Evolutionary conservation across 805 yeast genomes (phyloP).

Genomic region (Schwanniomyces polymorphus): DNA sequence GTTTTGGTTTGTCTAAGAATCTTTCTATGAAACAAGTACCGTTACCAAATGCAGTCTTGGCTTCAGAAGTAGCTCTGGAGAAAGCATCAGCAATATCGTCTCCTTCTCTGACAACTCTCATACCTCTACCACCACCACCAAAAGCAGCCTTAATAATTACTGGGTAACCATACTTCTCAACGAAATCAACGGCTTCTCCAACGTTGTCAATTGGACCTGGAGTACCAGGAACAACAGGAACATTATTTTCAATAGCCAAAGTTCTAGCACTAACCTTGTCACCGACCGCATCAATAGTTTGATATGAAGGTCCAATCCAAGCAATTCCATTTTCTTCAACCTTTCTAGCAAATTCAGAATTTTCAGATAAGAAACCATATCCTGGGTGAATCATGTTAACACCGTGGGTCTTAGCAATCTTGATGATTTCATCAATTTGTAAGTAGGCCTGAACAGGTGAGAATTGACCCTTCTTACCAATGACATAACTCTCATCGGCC

Average conservation of each 20-base stretch:
- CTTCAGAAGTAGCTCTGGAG: slow-evolving; percentile 91
- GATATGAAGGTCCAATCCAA: slow-evolving; percentile 93
- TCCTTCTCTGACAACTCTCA: slow-evolving; percentile 98
- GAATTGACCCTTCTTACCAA: slow-evolving; percentile 85
- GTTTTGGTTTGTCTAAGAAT: slow-evolving; percentile 92
- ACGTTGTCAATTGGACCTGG: slow-evolving; percentile 90
- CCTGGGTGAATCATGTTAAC: slow-evolving; percentile 43
- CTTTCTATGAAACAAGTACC: slow-evolving; percentile 98
- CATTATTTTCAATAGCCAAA: slow-evolving; percentile 76
- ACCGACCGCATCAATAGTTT: slow-evolving; percentile 91
- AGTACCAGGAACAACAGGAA: slow-evolving; percentile 96
- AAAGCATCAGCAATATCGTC: slow-evolving; percentile 92
- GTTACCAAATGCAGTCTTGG: slow-evolving; percentile 93
- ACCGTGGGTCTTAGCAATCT: slow-evolving; percentile 57
- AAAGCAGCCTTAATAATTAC: slow-evolving; percentile 98
- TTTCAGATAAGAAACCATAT: slow-evolving; percentile 76
- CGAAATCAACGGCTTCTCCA: slow-evolving; percentile 78
- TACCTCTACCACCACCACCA: slow-evolving; percentile 99
- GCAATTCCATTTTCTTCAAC: slow-evolving; percentile 88
- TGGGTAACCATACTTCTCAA: slow-evolving; percentile 84
- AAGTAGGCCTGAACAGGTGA: slow-evolving; percentile 96
- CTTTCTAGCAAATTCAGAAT: slow-evolving; percentile 89
- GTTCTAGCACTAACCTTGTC: slow-evolving; percentile 95
- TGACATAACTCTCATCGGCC: slow-evolving; percentile 91
- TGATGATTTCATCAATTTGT: slow-evolving; percentile 92